Conservation (phyloP, 2,329 filamentous ascomycete genomes). For the Exophiala sp. region DNA sequence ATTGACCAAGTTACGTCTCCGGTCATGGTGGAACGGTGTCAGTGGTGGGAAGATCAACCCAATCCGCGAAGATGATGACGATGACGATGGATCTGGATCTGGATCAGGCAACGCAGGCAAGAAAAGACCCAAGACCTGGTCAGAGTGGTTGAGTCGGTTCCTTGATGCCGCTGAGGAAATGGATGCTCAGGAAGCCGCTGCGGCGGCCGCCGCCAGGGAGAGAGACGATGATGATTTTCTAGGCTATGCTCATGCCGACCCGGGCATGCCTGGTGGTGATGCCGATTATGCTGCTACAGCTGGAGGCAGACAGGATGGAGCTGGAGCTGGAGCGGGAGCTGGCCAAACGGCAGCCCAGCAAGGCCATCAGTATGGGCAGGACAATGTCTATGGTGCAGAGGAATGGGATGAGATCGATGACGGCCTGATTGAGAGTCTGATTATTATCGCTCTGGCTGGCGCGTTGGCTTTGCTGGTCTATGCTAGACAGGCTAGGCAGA, state of each 20-base stretch:
- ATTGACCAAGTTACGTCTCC: conserved; percentile 72
- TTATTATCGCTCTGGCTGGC: conserved; percentile 72
- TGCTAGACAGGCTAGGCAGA: conserved; percentile 67
- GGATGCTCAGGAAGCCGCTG: conserved; percentile 56
- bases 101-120: conserved; percentile 56
- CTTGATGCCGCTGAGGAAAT: conserved; percentile 65
- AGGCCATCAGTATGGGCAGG: conserved; percentile 19
- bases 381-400: conserved; percentile 41
- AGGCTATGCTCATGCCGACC: conserved; percentile 39
- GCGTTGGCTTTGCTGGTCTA: conserved; percentile 73
- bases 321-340: background rate
- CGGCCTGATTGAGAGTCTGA: conserved; percentile 72
- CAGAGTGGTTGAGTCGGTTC: conserved; percentile 84
- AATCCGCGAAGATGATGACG: conserved; percentile 66
- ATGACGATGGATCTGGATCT: conserved; percentile 44
- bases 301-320: background rate
- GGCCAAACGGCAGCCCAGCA: background rate
- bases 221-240: conserved; percentile 39
- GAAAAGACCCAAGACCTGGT: conserved; percentile 68
- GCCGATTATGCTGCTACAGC: conserved; percentile 23
- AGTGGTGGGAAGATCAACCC: conserved; percentile 87
- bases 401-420: conserved; percentile 64
- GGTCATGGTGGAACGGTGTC: conserved; percentile 91
- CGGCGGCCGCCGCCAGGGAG: conserved; percentile 34
- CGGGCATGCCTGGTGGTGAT: conserved; percentile 50